Evolutionary conservation across 805 yeast species (phyloP).

Genomic region (Saccharomycopsis capsularis): DNA sequence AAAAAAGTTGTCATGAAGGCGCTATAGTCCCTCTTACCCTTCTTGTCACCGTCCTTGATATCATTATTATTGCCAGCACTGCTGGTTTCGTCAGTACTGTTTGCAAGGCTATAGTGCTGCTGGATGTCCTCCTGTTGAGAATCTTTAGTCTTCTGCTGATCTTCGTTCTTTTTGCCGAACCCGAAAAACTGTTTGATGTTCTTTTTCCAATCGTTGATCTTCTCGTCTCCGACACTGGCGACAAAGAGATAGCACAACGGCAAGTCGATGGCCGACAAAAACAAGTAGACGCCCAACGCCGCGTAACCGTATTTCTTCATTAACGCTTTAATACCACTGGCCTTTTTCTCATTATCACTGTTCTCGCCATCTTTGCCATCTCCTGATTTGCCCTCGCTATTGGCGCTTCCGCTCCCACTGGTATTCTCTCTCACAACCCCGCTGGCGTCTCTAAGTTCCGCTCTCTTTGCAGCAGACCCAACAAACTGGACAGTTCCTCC

Average conservation of each 20-base stretch:
- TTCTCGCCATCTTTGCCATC: not conserved
- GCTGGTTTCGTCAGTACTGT: too few species aligned
- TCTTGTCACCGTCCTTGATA: constrained; percentile 9
- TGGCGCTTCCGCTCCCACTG: too few species aligned
- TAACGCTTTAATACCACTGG: constrained; percentile 41
- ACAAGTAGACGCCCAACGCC: constrained; percentile 79
- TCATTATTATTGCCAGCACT: constrained; percentile 8
- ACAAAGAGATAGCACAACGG: constrained; percentile 80
- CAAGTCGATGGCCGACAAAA: constrained; percentile 65
- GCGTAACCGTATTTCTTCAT: constrained; percentile 86
- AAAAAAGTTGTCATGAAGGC: constrained; percentile 75
- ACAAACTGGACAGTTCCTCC: too few species aligned
- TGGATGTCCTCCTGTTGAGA: too few species aligned
- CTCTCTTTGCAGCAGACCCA: too few species aligned
- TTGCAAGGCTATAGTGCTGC: too few species aligned
- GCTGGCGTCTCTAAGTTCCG: too few species aligned
- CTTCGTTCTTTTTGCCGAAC: constrained; percentile 34
- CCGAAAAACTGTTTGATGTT: constrained; percentile 58
- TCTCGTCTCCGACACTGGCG: constrained; percentile 81
- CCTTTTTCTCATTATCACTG: not conserved
- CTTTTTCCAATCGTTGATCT: constrained; percentile 61
- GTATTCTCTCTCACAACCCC: too few species aligned
- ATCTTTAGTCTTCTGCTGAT: too few species aligned
- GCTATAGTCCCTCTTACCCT: constrained; percentile 23
- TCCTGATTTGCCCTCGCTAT: too few species aligned